A percentile compares a stretch with the other conserved stretches of the same genome.
These are phyloP conservation scores for Jacaranda mimosifolia DNA, from an alignment of 257 asterid genomes.

Conservation along the genomic window DNA sequence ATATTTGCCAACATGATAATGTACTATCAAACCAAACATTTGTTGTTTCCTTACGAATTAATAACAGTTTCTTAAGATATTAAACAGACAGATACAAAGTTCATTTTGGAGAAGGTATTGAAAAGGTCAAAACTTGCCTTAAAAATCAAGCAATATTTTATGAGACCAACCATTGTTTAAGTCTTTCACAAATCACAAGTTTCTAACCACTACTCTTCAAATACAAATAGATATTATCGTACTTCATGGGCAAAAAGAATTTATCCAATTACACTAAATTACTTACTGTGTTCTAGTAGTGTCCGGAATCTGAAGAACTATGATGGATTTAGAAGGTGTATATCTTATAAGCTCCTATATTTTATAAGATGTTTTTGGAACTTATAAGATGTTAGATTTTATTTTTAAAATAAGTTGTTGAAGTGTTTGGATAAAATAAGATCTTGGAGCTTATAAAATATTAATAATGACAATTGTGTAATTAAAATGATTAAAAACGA, in stretches of 20 bases:
- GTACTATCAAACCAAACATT: no score
- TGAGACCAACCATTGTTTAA: background rate
- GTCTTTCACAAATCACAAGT: background rate
- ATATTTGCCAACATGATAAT: no score
- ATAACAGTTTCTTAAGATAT: no score
- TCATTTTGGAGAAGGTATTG: background rate
- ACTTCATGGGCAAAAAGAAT: background rate
- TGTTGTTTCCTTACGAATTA: no score
- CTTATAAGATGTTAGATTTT: no score
- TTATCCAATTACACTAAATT: background rate
- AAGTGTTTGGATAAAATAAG: no score
- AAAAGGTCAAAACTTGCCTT: constrained; percentile 17
- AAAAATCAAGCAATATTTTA: constrained; percentile 10
- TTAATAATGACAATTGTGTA: no score
- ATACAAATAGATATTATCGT: background rate
- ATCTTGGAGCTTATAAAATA: no score
- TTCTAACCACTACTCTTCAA: background rate
- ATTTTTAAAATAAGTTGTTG: no score
- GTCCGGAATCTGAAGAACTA: background rate
- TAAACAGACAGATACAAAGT: background rate
- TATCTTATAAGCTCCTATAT: no score
- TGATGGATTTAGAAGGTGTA: background rate
- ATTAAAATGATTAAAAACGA: no score
- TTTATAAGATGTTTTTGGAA: no score
- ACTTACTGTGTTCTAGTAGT: background rate